Evolutionary conservation across 805 yeast species (phyloP).

Genomic region (Scheffersomyces coipomensis): DNA sequence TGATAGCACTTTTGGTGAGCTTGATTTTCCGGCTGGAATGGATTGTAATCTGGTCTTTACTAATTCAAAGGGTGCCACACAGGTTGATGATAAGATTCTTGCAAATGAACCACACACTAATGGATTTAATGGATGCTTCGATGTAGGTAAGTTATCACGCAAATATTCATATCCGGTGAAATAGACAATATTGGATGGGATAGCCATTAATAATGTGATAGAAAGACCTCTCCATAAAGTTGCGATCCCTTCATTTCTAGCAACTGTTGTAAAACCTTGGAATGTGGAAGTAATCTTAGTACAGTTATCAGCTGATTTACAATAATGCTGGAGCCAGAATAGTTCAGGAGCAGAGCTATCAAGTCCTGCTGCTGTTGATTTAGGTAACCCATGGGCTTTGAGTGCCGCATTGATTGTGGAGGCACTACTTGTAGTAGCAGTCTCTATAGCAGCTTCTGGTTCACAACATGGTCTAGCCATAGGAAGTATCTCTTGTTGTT

Average conservation of each 20-base stretch:
- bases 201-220: constrained; percentile 79
- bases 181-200: constrained; percentile 91
- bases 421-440: constrained; percentile 18
- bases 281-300: constrained; percentile 63
- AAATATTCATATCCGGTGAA: constrained; percentile 90
- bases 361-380: constrained; percentile 21
- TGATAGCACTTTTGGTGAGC: constrained; percentile 29
- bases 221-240: constrained; percentile 91
- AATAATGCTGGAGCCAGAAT: constrained; percentile 38
- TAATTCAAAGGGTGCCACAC: constrained; percentile 84
- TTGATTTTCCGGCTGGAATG: constrained; percentile 53
- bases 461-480: constrained; percentile 24
- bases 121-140: constrained; percentile 62
- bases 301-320: constrained; percentile 39
- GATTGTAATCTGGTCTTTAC: constrained; percentile 87
- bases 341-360: constrained; percentile 33
- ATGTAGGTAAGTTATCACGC: constrained; percentile 61
- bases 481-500: constrained; percentile 67
- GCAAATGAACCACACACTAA: constrained; percentile 84
- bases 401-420: constrained; percentile 28
- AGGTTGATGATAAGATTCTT: constrained; percentile 77
- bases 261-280: constrained; percentile 69
- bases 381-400: constrained; percentile 28
- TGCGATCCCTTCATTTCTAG: constrained; percentile 66
- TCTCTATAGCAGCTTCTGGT: constrained; percentile 8